Evolutionary conservation across 2,329 filamentous ascomycete species (phyloP).

Genomic region (Arthrobotrys conoides): DNA sequence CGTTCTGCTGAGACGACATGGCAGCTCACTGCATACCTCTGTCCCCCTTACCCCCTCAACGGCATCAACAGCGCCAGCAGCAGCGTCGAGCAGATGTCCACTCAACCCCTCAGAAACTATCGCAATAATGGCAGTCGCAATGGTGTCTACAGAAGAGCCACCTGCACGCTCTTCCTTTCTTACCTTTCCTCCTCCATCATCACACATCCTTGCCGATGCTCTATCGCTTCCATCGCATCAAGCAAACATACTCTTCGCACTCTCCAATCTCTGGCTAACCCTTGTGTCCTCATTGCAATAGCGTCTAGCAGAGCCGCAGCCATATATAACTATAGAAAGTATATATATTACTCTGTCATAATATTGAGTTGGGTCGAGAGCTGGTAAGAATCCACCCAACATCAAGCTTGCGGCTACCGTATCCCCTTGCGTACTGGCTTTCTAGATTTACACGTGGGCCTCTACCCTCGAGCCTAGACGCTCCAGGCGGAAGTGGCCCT

Average conservation of each 20-base stretch:
- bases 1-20: constrained; percentile 40
- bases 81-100: background rate
- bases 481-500: too few relatives aligned
- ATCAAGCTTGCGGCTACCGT: too few relatives aligned
- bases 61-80: background rate
- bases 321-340: background rate
- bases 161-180: background rate
- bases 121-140: background rate
- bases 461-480: too few relatives aligned
- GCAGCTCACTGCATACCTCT: background rate
- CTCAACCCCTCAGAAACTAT: background rate
- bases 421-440: too few relatives aligned
- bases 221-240: constrained; percentile 33
- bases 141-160: background rate
- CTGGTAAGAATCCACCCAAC: background rate
- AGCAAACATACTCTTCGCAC: background rate
- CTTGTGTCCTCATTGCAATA: background rate
- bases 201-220: constrained; percentile 17
- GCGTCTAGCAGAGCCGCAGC: background rate
- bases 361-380: background rate
- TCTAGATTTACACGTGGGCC: background rate
- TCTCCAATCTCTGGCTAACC: background rate
- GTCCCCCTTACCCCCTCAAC: background rate
- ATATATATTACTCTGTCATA: background rate
- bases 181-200: constrained; percentile 5